These are phyloP conservation scores for Penicillium canariense DNA, from an alignment of 495 filamentous ascomycete genomes.

Conservation along the genomic window DNA sequence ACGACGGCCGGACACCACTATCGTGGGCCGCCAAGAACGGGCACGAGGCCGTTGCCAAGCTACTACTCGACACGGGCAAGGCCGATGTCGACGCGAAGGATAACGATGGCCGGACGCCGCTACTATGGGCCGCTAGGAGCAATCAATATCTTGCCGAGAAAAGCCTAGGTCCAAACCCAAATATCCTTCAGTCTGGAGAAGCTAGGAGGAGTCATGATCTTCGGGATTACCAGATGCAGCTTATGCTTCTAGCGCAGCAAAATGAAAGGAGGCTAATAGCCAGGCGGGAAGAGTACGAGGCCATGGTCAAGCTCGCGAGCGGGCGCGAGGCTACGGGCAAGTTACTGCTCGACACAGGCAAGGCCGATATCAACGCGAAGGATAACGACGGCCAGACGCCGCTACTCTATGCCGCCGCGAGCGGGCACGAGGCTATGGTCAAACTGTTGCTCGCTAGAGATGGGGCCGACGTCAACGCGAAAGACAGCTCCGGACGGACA, in stretches of 20 bases:
- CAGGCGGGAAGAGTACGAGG: background rate
- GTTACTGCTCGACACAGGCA: background rate
- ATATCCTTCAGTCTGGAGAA: no score
- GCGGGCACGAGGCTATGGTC: no score
- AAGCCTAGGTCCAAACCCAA: no score
- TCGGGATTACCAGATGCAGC: no score
- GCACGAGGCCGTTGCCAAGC: background rate
- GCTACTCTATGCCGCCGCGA: slow-evolving; percentile 1
- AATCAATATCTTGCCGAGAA: no score
- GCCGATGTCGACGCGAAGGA: background rate
- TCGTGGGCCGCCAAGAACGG: background rate
- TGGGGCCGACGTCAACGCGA: no score
- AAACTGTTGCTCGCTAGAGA: no score
- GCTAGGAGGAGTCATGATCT: no score
- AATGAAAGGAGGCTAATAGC: no score
- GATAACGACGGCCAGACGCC: background rate
- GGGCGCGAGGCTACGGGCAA: background rate
- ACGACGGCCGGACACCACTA: background rate
- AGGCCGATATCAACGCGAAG: background rate
- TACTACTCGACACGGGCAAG: background rate
- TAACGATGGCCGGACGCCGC: background rate
- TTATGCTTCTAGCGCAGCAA: no score
- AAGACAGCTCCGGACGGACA: no score
- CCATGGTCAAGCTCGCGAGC: background rate
- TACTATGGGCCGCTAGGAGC: slow-evolving; percentile 4